phyloP scores from a whole-genome alignment of 495 filamentous ascomycete species.

The Trypethelium eluteriae region DNA sequence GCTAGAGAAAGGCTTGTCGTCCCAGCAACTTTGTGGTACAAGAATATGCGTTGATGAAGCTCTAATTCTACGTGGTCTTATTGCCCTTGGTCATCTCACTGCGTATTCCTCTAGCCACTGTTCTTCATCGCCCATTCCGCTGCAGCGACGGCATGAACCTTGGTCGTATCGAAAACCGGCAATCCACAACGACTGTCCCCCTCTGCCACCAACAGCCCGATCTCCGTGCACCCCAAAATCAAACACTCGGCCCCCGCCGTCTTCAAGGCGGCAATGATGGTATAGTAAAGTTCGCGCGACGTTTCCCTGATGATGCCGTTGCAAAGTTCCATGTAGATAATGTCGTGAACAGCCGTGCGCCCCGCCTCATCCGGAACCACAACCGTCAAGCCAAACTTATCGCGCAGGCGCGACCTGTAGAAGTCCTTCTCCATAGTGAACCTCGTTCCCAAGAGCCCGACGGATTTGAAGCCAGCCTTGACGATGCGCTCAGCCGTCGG shows the following conservation, averaged over 20 bases:
- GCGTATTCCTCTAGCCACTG: not conserved
- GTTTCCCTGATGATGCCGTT: constrained; percentile 10
- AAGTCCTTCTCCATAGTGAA: constrained; percentile 21
- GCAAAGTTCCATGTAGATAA: constrained; percentile 18
- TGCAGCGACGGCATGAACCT: constrained; percentile 22
- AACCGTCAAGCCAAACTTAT: constrained; percentile 14
- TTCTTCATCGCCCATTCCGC: constrained; percentile 16
- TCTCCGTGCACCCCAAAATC: constrained; percentile 27
- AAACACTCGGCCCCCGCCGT: constrained; percentile 17
- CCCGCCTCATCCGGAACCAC: constrained; percentile 16
- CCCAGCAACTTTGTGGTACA: no score
- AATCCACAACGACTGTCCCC: constrained; percentile 17
- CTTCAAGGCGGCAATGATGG: constrained; percentile 16
- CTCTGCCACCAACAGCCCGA: constrained; percentile 19
- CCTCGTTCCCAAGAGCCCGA: constrained; percentile 21
- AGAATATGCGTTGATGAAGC: no score
- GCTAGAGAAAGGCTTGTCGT: no score
- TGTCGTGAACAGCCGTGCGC: constrained; percentile 3
- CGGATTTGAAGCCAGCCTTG: constrained; percentile 15
- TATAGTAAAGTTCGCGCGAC: constrained; percentile 12
- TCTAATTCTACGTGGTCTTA: not conserved
- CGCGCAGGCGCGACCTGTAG: constrained; percentile 5
- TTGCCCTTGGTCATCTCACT: not conserved
- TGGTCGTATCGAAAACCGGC: constrained; percentile 23
- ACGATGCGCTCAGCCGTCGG: constrained; percentile 14